These are phyloP conservation scores for Cornus kousa DNA, from an alignment of 148 eudicot genomes.

Conservation along the genomic window DNA sequence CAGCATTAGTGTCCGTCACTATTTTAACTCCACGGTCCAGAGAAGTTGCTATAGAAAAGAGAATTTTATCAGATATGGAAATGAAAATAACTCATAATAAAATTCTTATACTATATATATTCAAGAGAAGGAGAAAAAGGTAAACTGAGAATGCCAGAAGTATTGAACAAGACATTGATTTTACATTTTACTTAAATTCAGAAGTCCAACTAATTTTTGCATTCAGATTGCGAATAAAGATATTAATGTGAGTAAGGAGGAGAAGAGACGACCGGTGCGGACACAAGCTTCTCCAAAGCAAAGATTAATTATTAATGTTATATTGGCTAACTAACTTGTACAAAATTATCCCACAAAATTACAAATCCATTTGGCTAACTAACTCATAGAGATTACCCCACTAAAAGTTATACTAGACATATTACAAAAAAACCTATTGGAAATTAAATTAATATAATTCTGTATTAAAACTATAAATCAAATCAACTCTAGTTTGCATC, in stretches of 20 bases:
- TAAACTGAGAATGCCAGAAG: not conserved
- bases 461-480: no score
- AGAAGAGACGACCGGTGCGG: not conserved
- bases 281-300: not conserved
- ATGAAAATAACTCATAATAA: not conserved
- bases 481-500: no score
- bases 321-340: no score
- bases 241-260: not conserved
- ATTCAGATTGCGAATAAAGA: not conserved
- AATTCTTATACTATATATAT: not conserved
- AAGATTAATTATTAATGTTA: not conserved
- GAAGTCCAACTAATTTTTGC: not conserved
- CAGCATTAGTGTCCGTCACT: constrained; percentile 13
- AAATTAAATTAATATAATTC: no score
- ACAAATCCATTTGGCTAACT: no score
- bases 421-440: not conserved
- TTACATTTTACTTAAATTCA: not conserved
- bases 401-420: not conserved
- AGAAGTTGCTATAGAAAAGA: constrained; percentile 14
- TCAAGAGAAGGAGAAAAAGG: not conserved
- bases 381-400: no score
- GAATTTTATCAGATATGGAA: not conserved
- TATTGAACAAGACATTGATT: not conserved
- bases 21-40: constrained; percentile 12
- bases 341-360: no score